phyloP scores from a whole-genome alignment of 805 yeast species.

The Diddensiella caesifluorescens region DNA sequence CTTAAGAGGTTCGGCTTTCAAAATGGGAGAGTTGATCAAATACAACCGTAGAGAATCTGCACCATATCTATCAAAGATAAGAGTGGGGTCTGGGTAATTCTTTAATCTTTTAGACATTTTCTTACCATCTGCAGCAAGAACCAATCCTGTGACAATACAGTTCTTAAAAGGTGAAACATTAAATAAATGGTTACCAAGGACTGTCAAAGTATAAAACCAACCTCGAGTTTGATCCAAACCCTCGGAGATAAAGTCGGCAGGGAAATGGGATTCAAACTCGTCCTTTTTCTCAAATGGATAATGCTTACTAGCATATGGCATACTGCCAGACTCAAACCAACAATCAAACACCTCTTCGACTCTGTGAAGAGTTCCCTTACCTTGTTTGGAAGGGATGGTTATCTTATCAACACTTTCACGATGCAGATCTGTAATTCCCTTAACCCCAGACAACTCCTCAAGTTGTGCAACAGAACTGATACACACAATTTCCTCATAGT shows the following conservation, averaged over 20 bases:
- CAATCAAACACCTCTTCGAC: slow-evolving; percentile 98
- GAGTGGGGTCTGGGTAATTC: slow-evolving; percentile 93
- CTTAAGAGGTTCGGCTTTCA: slow-evolving; percentile 92
- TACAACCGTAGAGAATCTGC: slow-evolving; percentile 97
- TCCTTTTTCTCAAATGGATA: slow-evolving; percentile 90
- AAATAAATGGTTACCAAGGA: slow-evolving; percentile 91
- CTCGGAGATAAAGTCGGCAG: slow-evolving; percentile 96
- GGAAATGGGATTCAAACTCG: slow-evolving; percentile 67
- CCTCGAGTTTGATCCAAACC: slow-evolving; percentile 99
- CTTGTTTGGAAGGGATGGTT: slow-evolving; percentile 86
- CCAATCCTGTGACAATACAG: slow-evolving; percentile 94
- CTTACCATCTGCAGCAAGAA: slow-evolving; percentile 96
- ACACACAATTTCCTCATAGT: slow-evolving; percentile 86
- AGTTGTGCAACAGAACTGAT: slow-evolving; percentile 87
- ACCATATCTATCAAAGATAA: slow-evolving; percentile 82
- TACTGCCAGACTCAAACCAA: slow-evolving; percentile 99
- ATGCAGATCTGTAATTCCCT: slow-evolving; percentile 79
- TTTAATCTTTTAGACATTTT: slow-evolving; percentile 98
- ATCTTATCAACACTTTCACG: slow-evolving; percentile 88
- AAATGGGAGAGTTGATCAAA: slow-evolving; percentile 93
- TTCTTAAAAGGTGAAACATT: slow-evolving; percentile 90
- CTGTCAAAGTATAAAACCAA: slow-evolving; percentile 97
- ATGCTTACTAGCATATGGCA: slow-evolving; percentile 97
- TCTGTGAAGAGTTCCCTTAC: slow-evolving; percentile 83
- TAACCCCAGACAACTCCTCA: slow-evolving; percentile 73